These are phyloP conservation scores for Wallacemonas sp. DNA, from an alignment of 208 protist species.

Conservation along the genomic window DNA sequence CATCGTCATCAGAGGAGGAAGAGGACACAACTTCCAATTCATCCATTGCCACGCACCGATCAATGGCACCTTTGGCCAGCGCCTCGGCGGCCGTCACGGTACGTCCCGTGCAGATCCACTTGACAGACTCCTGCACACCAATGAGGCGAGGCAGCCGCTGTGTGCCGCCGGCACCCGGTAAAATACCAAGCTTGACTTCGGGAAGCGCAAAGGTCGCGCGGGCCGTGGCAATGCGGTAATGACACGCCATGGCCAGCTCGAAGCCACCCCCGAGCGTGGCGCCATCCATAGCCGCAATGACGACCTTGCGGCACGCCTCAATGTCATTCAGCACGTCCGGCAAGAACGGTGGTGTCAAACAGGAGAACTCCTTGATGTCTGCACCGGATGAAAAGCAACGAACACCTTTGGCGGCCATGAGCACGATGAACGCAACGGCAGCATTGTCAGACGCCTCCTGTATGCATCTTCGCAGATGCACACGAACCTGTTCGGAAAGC, in stretches of 20 bases:
- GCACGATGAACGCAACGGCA: constrained; percentile 19
- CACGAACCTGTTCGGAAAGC: constrained; percentile 4
- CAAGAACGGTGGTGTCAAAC: constrained; percentile 1
- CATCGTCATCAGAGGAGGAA: not conserved
- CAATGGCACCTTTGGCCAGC: constrained; percentile 24
- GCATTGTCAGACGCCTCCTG: constrained; percentile 11
- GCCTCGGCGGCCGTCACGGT: constrained; percentile 24
- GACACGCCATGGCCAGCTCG: constrained; percentile 29
- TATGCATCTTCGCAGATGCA: constrained; percentile 11
- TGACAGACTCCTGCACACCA: constrained; percentile 20
- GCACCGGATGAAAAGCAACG: constrained; percentile 24
- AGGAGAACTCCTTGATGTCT: constrained; percentile 23
- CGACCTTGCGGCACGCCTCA: constrained; percentile 17
- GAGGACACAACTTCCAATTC: not conserved
- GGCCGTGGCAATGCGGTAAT: constrained; percentile 25
- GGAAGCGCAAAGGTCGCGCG: constrained; percentile 20
- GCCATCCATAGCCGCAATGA: constrained; percentile 36
- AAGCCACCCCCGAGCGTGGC: constrained; percentile 26
- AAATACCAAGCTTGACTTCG: constrained; percentile 37
- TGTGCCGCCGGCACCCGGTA: constrained; percentile 41
- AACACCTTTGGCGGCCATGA: constrained; percentile 11
- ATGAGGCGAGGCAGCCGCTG: constrained; percentile 38
- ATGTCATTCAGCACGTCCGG: constrained; percentile 24
- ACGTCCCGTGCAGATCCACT: constrained; percentile 21
- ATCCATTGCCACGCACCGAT: constrained; percentile 14